Evolutionary conservation across 495 filamentous ascomycete genomes (phyloP), one percentile per base, ranked within the genome.

Genomic region (Neurospora africana): DNA sequence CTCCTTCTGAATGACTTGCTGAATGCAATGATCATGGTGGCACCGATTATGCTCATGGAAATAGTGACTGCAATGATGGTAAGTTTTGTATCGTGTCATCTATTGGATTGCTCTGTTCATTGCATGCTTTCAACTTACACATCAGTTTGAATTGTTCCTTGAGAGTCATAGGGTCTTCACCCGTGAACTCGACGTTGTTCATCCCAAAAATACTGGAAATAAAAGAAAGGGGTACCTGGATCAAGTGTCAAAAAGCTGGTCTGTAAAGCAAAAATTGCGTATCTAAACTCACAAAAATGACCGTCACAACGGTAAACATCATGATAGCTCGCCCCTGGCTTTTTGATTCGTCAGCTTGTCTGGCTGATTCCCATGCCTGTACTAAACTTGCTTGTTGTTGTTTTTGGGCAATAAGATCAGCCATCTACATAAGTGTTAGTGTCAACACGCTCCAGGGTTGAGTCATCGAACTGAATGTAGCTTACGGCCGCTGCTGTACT

Each of bases 241-340:
- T 79, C 61, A 78, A 9, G 37, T 4, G 33, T 35, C 7, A 33
- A 9, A 9, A 36, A 36, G 35, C 1, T 36, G 35, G 1, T 36
- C 35, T 8, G 35, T 8, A 6, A 36, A 36, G 9, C 8, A 1
- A 9, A 36, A 0, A 1, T 8, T 39, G 21, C 15, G 39, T 19
- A 68, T 39, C 21, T 11, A 3, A 30, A 23, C 81, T 76, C 71
- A 85, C 80, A 69, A 85, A 85, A 0, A 90, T 82, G 44, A 90
- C 88, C 2, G 87, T 89, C 72, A 90, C 84, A 10, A 90, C 82
- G 0, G 89, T 91, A 71, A 91, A 90, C 0, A 89, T 82, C 87
- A 90, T 89, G 36, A 91, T 84, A 2, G 88, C 83, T 37, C 84
- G 81, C 0, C 87, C 86, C 71, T 91, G 89, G 36, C 82, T 84